These are phyloP conservation scores for Lasiodiplodia sp. DNA, from an alignment of 2,329 filamentous ascomycete species.

Conservation along the genomic window DNA sequence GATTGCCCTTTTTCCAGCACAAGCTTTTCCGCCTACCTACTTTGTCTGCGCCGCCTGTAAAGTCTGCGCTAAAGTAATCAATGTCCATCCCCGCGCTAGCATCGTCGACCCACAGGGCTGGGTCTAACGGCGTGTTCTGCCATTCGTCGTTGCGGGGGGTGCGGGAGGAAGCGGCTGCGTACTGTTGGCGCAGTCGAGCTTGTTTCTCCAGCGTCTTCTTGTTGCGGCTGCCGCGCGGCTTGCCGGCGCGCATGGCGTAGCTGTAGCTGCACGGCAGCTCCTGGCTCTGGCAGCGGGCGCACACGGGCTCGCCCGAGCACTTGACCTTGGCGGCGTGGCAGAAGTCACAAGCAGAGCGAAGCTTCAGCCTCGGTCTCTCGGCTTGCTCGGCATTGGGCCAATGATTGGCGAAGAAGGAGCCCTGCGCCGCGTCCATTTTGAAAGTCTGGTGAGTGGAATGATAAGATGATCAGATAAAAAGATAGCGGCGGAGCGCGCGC, in stretches of 20 bases:
- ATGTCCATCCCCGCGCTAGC: conserved; percentile 1
- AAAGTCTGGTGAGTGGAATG: neutral
- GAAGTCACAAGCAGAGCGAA: conserved; percentile 25
- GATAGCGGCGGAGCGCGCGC: no score
- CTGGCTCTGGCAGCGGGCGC: conserved; percentile 18
- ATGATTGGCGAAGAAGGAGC: neutral
- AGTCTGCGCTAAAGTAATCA: conserved; percentile 3
- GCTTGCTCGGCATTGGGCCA: neutral
- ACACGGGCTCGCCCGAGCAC: conserved; percentile 18
- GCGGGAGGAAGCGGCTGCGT: neutral
- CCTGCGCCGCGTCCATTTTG: neutral
- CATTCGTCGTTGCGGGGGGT: conserved; percentile 4
- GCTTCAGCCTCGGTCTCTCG: conserved; percentile 13
- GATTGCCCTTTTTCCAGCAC: neutral
- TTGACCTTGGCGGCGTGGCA: conserved; percentile 26
- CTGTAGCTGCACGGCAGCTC: conserved; percentile 26
- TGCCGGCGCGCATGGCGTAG: conserved; percentile 21
- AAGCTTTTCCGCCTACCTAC: neutral
- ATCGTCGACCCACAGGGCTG: neutral
- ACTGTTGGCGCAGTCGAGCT: conserved; percentile 4
- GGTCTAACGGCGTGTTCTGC: neutral
- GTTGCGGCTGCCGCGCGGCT: conserved; percentile 25
- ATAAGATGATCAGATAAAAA: conserved; percentile 24
- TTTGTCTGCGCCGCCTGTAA: neutral
- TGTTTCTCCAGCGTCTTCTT: conserved; percentile 27